These are phyloP conservation scores for Boletus vermiculosoides DNA, from an alignment of 768 basidiomycete species.

Conservation along the genomic window DNA sequence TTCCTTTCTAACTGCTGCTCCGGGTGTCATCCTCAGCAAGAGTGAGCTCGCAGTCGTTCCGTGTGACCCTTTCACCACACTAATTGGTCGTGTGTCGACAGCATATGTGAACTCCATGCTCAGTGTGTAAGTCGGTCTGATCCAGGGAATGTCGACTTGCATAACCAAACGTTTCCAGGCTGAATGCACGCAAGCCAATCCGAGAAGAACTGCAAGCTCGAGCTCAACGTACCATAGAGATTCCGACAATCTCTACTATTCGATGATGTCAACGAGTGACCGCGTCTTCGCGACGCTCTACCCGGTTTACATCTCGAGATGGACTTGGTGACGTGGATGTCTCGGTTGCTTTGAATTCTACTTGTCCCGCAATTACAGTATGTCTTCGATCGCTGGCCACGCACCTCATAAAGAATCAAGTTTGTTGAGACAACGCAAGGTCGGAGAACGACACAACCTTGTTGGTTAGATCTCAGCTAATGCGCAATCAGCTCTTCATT, in stretches of 20 bases:
- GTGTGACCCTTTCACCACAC: background rate
- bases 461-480: too few species aligned
- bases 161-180: background rate
- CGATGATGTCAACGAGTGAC: background rate
- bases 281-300: background rate
- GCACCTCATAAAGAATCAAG: too few species aligned
- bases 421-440: too few species aligned
- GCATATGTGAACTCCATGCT: too few species aligned
- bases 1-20: slow-evolving; percentile 1
- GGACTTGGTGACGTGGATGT: background rate
- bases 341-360: background rate
- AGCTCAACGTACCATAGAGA: slow-evolving; percentile 3
- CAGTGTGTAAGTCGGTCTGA: slow-evolving; percentile 17
- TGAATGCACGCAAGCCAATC: too few species aligned
- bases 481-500: background rate
- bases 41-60: slow-evolving; percentile 4
- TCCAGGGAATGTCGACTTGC: background rate
- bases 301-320: background rate
- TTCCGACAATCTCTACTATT: slow-evolving; percentile 22
- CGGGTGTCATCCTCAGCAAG: too few species aligned
- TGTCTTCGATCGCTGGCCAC: background rate
- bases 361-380: background rate
- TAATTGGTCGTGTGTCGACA: background rate
- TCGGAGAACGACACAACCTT: too few species aligned
- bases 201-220: too few species aligned